Evolutionary conservation across 768 basidiomycete genomes (phyloP).

Genomic region (Solioccasus polychromus): DNA sequence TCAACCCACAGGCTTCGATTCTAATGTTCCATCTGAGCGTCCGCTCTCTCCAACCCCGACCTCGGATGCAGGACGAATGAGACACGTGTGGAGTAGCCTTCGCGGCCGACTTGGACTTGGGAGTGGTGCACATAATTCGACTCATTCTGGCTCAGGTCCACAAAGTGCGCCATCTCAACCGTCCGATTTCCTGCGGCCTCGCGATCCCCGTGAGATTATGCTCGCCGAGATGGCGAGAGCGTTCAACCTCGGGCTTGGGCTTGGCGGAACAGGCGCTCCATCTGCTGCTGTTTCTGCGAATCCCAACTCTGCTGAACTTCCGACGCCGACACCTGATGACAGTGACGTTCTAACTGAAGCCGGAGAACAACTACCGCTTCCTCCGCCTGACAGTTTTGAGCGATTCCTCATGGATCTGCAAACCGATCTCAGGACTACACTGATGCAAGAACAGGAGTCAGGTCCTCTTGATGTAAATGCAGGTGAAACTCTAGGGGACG

Average conservation of each 20-base stretch:
- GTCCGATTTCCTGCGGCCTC: slow-evolving; percentile 12
- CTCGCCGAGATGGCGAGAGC: slow-evolving; percentile 80
- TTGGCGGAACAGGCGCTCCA: slow-evolving; percentile 25
- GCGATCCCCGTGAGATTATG: slow-evolving; percentile 66
- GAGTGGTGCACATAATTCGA: slow-evolving; percentile 15
- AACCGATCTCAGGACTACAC: slow-evolving; percentile 61
- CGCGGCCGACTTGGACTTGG: slow-evolving; percentile 65
- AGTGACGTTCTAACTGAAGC: slow-evolving; percentile 5
- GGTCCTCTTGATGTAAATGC: slow-evolving; percentile 1
- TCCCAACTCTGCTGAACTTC: slow-evolving; percentile 10
- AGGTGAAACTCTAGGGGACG: slow-evolving; percentile 14
- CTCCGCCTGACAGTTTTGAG: slow-evolving; percentile 72
- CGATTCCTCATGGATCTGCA: slow-evolving; percentile 79
- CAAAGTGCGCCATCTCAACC: slow-evolving; percentile 8
- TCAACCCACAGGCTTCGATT: slow-evolving; percentile 9
- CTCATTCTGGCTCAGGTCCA: slow-evolving; percentile 5
- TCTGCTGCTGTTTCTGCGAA: slow-evolving; percentile 2
- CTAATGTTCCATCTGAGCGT: slow-evolving; percentile 26
- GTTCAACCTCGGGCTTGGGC: slow-evolving; percentile 68
- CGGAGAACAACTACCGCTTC: slow-evolving; percentile 22
- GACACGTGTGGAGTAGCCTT: slow-evolving; percentile 65
- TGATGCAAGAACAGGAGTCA: slow-evolving; percentile 40
- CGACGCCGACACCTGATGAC: slow-evolving; percentile 2
- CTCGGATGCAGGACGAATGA: slow-evolving; percentile 42
- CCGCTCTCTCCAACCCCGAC: slow-evolving; percentile 44